Conservation (phyloP, 2,329 filamentous ascomycete species). For the Scopulariopsis brevicaulis region DNA sequence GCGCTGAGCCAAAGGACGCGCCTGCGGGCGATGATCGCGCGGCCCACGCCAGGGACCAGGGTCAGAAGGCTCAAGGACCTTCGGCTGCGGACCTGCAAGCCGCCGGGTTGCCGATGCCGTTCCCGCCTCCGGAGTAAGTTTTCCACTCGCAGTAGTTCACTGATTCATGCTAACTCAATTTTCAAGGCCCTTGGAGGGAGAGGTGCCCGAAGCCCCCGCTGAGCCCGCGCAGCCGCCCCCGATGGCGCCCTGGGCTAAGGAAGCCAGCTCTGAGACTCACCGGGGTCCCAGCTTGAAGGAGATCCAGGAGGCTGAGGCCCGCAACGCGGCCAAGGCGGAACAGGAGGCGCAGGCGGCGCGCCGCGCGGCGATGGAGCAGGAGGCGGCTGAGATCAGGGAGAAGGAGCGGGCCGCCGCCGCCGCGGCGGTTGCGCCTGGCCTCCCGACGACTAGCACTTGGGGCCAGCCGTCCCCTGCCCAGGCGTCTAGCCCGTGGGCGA, state of each 20-base stretch:
- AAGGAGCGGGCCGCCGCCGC: conserved; percentile 43
- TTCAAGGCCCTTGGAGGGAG: conserved; percentile 15
- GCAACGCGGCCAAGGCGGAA: conserved; percentile 82
- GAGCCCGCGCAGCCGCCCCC: conserved; percentile 46
- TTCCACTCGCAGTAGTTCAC: not conserved
- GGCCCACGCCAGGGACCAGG: not conserved
- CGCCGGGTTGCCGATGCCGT: conserved; percentile 64
- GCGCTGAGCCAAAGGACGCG: not conserved
- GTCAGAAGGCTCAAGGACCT: not conserved
- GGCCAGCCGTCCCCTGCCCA: conserved; percentile 64
- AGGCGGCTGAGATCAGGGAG: conserved; percentile 48
- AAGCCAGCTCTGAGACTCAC: conserved; percentile 46
- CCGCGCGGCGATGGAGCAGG: conserved; percentile 69
- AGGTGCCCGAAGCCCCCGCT: conserved; percentile 53
- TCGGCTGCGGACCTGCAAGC: conserved; percentile 10
- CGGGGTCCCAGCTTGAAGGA: conserved; percentile 90
- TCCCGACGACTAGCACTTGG: conserved; percentile 86
- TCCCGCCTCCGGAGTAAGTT: conserved; percentile 40
- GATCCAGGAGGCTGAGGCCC: conserved; percentile 91
- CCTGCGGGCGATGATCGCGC: not conserved
- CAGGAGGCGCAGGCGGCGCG: conserved; percentile 68
- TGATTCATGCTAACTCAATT: not conserved
- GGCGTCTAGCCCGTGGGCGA: conserved; percentile 56
- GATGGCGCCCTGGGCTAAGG: conserved; percentile 90
- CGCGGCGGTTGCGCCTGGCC: conserved; percentile 54